These are phyloP conservation scores for Aspergillus viridinutans DNA, from an alignment of 2,329 filamentous ascomycete species.

Conservation along the genomic window DNA sequence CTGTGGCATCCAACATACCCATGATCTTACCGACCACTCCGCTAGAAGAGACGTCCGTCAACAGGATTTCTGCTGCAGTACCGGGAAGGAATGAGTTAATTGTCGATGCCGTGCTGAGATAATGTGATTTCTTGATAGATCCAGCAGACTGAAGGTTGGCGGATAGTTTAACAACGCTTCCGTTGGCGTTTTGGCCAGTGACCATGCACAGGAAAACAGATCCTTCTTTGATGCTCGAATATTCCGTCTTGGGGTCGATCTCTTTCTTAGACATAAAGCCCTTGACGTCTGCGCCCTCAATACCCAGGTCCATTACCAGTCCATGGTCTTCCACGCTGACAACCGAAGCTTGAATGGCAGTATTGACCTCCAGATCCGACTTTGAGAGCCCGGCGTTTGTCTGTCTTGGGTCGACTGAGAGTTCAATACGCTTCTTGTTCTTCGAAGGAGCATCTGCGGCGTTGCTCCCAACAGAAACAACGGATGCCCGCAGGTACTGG, in stretches of 20 bases:
- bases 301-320: constrained; percentile 84
- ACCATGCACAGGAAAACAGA: constrained; percentile 81
- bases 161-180: constrained; percentile 83
- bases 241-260: constrained; percentile 61
- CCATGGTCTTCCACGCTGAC: constrained; percentile 94
- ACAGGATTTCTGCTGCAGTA: constrained; percentile 78
- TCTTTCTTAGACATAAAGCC: constrained; percentile 87
- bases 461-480: constrained; percentile 69
- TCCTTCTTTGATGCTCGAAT: constrained; percentile 72
- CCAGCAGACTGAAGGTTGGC: constrained; percentile 66
- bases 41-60: constrained; percentile 68
- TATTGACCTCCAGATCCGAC: constrained; percentile 69
- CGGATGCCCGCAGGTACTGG: constrained; percentile 81
- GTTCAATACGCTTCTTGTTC: constrained; percentile 75
- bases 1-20: constrained; percentile 84
- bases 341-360: constrained; percentile 81
- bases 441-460: constrained; percentile 51
- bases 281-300: constrained; percentile 63
- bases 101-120: constrained; percentile 71
- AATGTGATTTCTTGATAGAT: constrained; percentile 61
- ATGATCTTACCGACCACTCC: constrained; percentile 89
- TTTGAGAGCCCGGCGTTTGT: constrained; percentile 71
- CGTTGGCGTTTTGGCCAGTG: constrained; percentile 67
- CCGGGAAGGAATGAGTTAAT: constrained; percentile 89
- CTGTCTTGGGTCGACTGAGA: constrained; percentile 75